Percentiles rank a stretch among this genome's conserved stretches.
Evolutionary conservation across 495 filamentous ascomycete genomes (phyloP).

Genomic region (Neurospora sp.): DNA sequence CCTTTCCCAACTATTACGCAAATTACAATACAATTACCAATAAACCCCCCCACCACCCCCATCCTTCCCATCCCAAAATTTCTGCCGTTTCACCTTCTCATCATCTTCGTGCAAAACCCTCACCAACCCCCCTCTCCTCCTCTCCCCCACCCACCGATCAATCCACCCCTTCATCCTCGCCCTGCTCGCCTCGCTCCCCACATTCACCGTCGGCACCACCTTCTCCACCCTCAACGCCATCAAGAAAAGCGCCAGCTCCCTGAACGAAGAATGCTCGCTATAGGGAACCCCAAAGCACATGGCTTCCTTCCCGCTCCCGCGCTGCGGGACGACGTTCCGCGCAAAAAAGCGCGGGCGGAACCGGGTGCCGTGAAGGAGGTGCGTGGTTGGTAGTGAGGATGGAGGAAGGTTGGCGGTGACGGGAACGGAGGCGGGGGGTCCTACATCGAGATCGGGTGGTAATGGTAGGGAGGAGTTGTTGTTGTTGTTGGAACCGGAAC

Average conservation of each 20-base stretch:
- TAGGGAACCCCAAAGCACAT: constrained; percentile 90
- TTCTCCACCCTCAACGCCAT: constrained; percentile 77
- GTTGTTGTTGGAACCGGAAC: not conserved
- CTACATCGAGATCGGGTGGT: not conserved
- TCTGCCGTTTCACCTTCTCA: constrained; percentile 13
- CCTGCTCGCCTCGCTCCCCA: constrained; percentile 51
- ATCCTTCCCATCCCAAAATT: constrained; percentile 32
- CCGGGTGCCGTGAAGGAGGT: constrained; percentile 58
- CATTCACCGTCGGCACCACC: constrained; percentile 90
- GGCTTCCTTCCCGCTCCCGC: constrained; percentile 64
- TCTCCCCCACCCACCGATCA: constrained; percentile 78
- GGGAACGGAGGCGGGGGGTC: constrained; percentile 1
- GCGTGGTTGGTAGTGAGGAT: constrained; percentile 26
- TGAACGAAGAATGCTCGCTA: constrained; percentile 86
- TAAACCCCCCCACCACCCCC: constrained; percentile 31
- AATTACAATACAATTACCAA: constrained; percentile 22
- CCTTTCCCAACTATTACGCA: not conserved
- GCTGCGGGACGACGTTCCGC: constrained; percentile 59
- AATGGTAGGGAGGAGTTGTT: not conserved
- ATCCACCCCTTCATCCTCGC: constrained; percentile 86
- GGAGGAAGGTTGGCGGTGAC: constrained; percentile 25
- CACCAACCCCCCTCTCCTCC: constrained; percentile 69
- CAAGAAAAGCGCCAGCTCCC: constrained; percentile 88
- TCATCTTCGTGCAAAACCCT: constrained; percentile 24
- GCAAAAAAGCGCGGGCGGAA: constrained; percentile 64